A percentile compares a stretch with the other conserved stretches of the same genome.
Conservation (phyloP, 129 eudicot genomes). For the Pittosporum tobira region DNA sequence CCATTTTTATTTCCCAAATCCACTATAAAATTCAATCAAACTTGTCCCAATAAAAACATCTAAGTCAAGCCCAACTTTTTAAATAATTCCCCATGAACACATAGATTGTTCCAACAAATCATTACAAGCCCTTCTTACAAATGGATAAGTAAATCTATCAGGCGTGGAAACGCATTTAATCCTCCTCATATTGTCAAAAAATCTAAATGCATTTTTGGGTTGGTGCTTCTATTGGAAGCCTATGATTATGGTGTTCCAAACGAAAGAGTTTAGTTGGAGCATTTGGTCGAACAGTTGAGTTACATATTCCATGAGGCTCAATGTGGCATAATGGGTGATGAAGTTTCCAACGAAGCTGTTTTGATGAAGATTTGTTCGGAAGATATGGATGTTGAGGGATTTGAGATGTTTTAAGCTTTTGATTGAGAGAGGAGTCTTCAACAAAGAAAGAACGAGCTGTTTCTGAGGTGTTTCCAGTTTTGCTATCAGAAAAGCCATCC, state of each 20-base stretch:
- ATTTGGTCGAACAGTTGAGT: constrained; percentile 9
- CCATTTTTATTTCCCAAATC: not conserved
- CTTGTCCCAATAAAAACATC: constrained; percentile 12
- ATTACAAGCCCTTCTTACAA: constrained; percentile 6
- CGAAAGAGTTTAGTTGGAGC: constrained; percentile 11
- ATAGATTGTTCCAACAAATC: constrained; percentile 3
- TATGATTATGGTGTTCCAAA: constrained; percentile 7
- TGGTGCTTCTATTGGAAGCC: constrained; percentile 7
- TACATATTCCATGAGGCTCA: not conserved
- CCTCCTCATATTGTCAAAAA: constrained; percentile 5
- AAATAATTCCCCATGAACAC: constrained; percentile 10
- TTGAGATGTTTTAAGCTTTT: constrained; percentile 9
- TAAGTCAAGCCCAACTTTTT: constrained; percentile 4
- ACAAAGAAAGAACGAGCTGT: not conserved
- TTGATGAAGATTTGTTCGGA: constrained; percentile 13
- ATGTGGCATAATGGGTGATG: constrained; percentile 9
- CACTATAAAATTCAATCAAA: constrained; percentile 10
- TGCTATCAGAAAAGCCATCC: constrained; percentile 8
- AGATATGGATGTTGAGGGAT: constrained; percentile 15
- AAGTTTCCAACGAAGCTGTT: constrained; percentile 19
- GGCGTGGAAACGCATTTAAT: not conserved
- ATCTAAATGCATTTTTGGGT: not conserved
- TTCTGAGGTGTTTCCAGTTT: constrained; percentile 4
- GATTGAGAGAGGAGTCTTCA: constrained; percentile 1
- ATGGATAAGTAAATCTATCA: constrained; percentile 5